A percentile compares a stretch with the other conserved stretches of the same genome.
These are phyloP conservation scores for Chaetomium cochliodes DNA, from an alignment of 495 filamentous ascomycete species.

Conservation along the genomic window DNA sequence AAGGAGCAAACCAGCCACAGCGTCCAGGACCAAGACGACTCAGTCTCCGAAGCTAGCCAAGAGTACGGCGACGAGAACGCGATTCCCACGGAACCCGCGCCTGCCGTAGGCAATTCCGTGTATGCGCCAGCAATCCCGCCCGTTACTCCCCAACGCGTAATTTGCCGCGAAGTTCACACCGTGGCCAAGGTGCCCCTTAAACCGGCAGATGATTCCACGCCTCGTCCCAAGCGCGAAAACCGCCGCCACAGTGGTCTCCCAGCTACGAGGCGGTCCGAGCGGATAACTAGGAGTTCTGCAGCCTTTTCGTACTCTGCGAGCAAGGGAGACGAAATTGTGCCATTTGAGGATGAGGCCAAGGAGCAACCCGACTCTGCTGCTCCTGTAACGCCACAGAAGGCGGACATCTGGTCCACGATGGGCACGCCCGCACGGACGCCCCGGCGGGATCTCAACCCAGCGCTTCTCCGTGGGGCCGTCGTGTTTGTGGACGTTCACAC, in stretches of 20 bases:
- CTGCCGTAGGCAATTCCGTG: constrained; percentile 29
- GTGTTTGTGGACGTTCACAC: constrained; percentile 95
- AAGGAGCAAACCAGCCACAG: constrained; percentile 29
- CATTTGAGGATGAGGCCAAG: constrained; percentile 24
- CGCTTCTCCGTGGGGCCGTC: constrained; percentile 66
- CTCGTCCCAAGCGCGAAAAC: constrained; percentile 48
- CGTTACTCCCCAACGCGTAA: constrained; percentile 38
- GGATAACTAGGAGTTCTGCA: constrained; percentile 41
- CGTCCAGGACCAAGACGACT: constrained; percentile 41
- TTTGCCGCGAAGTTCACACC: constrained; percentile 56
- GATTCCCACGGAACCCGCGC: constrained; percentile 52
- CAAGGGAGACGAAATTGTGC: constrained; percentile 34
- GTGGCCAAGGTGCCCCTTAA: constrained; percentile 76
- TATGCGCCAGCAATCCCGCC: constrained; percentile 26
- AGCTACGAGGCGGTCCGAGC: constrained; percentile 33
- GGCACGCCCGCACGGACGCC: constrained; percentile 58
- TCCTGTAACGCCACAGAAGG: constrained; percentile 39
- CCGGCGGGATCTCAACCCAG: constrained; percentile 50
- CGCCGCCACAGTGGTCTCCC: constrained; percentile 54
- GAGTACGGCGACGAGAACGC: constrained; percentile 64
- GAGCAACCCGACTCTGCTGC: constrained; percentile 25
- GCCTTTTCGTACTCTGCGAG: constrained; percentile 47
- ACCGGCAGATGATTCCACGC: constrained; percentile 61
- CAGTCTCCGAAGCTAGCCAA: constrained; percentile 57
- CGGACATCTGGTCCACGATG: constrained; percentile 49